A percentile compares a stretch with the other conserved stretches of the same genome.
phyloP scores from a whole-genome alignment of 2,329 filamentous ascomycete species.

The Diaporthe ampelina region DNA sequence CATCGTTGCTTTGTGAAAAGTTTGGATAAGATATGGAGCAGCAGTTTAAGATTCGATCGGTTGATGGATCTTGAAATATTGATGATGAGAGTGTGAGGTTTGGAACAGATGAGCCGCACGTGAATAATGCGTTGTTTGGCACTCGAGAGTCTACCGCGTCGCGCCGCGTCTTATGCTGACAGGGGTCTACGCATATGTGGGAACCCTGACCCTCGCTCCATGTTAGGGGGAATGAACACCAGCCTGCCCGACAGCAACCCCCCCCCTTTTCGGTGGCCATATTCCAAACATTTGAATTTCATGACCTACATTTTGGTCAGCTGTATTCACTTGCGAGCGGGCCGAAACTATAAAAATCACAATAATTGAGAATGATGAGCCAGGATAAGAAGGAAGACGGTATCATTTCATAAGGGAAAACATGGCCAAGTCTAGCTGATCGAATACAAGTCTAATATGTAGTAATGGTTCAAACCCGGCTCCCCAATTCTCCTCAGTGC shows the following conservation, averaged over 20 bases:
- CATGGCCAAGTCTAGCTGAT: constrained; percentile 20
- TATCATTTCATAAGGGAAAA: constrained; percentile 24
- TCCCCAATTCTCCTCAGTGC: constrained; percentile 16
- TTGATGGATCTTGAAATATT: background rate
- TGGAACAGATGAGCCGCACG: background rate
- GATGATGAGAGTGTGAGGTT: constrained; percentile 3
- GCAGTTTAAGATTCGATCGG: background rate
- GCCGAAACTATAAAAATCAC: background rate
- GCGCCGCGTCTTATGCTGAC: constrained; percentile 12
- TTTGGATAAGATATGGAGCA: background rate
- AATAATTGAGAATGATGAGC: background rate
- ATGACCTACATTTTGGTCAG: background rate
- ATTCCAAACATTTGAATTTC: background rate
- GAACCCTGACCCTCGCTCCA: constrained; percentile 15
- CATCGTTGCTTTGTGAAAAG: background rate
- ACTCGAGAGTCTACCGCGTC: constrained; percentile 13
- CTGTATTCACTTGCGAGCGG: background rate
- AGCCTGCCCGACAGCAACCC: too few relatives aligned
- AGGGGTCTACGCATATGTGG: background rate
- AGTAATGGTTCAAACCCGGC: background rate
- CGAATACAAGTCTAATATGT: constrained; percentile 27
- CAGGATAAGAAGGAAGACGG: background rate
- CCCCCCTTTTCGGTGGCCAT: background rate
- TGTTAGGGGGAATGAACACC: background rate
- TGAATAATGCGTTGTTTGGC: constrained; percentile 28